Base-by-base conservation (phyloP, 441 rosid genomes). In the Mallotus repandus region DNA sequence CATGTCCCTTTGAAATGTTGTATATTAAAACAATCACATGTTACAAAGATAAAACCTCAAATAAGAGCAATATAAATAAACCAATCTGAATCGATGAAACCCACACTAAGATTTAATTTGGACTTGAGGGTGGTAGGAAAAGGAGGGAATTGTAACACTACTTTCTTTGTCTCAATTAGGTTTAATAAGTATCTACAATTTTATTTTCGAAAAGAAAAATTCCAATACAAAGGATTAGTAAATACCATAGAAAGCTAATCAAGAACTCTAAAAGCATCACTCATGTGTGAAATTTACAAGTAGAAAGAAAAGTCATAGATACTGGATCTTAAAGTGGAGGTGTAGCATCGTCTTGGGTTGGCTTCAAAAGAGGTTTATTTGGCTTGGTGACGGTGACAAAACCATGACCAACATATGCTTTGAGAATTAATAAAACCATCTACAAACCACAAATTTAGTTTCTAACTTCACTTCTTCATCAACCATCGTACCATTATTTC, bases 121-220 rank as follows among this genome's bases (percentile, higher is more conserved):
- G 70, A 54, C 43, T 63, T 67, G 43, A 56, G 29, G 68, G 46
- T 5, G 19, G 80, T n/a, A n/a, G n/a, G 69, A 49, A 66, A 77
- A 70, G 95, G 79, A 25, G 98, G 97, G 85, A 91, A 77, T 52
- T 86, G 83, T 65, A 93, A 80, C 78, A 91, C 90, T 14, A 94
- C 91, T 84, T 93, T 96, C 81, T 89, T 92, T 0, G 91, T 88
- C 81, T 89, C 96, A 71, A 86, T 84, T 10, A 91, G 98, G 69
- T 91, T 96, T 9, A 97, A 88, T 80, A 81, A 86, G 70, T 29
- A 93, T 87, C 98, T 93, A 76, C 60, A 69, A 74, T 53, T 58
- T 9, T 32, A 15, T 45, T 25, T 50, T 32, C n/a, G 15, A 14
- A 1, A 7, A 19, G 10, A 41, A n/a, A 19, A 19, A 59, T 25